Base-by-base conservation (phyloP, 257 asterid species). In the Avicennia marina region DNA sequence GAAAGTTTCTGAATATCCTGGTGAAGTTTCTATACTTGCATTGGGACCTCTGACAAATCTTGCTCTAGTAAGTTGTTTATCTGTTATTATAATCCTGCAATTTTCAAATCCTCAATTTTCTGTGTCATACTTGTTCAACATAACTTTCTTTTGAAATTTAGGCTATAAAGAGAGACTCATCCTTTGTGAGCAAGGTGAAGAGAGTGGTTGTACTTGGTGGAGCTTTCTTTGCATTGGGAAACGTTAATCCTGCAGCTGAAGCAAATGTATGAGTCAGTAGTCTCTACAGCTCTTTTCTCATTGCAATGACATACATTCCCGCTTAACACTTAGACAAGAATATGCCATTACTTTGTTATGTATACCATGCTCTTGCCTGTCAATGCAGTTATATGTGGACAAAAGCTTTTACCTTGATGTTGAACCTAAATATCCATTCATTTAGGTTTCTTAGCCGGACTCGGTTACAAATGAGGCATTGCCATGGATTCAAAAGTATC, bases 241-340 rank as follows among this genome's bases (percentile, higher is more conserved):
- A 86, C 58, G 97, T 86, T 60, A 93, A 84, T 77, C 98, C 98
- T 32, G 97, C 98, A 6, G 97, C 98, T 29, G 97, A 93, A 79
- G 95, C 97, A 66, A 93, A 93, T 77, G 98, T 91, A 72, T 26
- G 86, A 62, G 12, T 68, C 50, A 36, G 16, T 53, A 5, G 20
- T 57, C 29, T 36, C 31, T 5, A 32, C 16, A n/a, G n/a, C n/a
- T n/a, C n/a, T n/a, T n/a, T n/a, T n/a, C n/a, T n/a, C n/a, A n/a
- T n/a, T n/a, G n/a, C n/a, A n/a, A n/a, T n/a, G n/a, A n/a, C n/a
- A n/a, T n/a, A n/a, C n/a, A n/a, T n/a, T n/a, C n/a, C n/a, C n/a
- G n/a, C n/a, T n/a, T n/a, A n/a, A n/a, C n/a, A n/a, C n/a, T n/a
- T n/a, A n/a, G n/a, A n/a, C n/a, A n/a, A n/a, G n/a, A n/a, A n/a